Evolutionary conservation across 768 basidiomycete species (phyloP).

Genomic region (Mycena maculata): DNA sequence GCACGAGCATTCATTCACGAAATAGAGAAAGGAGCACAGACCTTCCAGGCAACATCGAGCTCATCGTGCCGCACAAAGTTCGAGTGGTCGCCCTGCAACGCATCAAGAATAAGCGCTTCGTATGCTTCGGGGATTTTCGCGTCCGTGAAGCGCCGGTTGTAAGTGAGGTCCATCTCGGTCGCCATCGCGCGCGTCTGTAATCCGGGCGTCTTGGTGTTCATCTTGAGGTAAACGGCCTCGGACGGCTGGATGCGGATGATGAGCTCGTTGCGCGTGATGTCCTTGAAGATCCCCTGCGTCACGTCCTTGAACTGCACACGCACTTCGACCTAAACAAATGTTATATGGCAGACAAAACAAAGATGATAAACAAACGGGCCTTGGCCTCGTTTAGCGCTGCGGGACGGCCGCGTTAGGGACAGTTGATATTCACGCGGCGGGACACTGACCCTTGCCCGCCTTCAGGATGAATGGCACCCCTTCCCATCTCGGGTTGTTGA

Average conservation of each 20-base stretch:
- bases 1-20: too few species aligned
- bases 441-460: constrained; percentile 90
- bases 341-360: too few species aligned
- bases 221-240: constrained; percentile 96
- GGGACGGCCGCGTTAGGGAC: neutral
- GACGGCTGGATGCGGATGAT: constrained; percentile 97
- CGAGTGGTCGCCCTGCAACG: constrained; percentile 95
- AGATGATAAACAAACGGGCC: too few species aligned
- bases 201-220: constrained; percentile 96
- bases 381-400: constrained; percentile 97
- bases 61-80: constrained; percentile 99
- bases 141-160: constrained; percentile 94
- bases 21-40: constrained; percentile 40
- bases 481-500: constrained; percentile 97
- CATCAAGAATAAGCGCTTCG: constrained; percentile 94
- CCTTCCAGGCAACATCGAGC: constrained; percentile 98
- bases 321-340: too few species aligned
- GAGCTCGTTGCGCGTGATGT: constrained; percentile 91
- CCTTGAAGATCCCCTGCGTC: constrained; percentile 95
- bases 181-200: constrained; percentile 90
- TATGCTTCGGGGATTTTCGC: constrained; percentile 96
- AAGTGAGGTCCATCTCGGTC: constrained; percentile 98
- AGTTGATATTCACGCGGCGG: constrained; percentile 21
- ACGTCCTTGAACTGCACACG: constrained; percentile 99
- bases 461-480: constrained; percentile 99